Base-by-base conservation (phyloP, 78 protist species). In the Paulinella micropora region DNA sequence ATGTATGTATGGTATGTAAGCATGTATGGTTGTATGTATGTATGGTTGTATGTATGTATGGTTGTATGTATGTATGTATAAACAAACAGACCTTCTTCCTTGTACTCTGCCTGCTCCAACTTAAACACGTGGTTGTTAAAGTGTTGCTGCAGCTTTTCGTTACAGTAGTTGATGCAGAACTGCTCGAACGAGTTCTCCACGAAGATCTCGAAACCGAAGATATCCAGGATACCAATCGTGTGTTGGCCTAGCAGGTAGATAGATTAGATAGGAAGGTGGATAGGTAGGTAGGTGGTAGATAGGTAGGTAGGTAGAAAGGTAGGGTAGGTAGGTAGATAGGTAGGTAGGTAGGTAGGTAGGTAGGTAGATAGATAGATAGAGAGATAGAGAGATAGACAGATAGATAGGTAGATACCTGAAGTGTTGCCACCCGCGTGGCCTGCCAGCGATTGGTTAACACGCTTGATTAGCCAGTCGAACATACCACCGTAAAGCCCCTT, bases 401-500 rank as follows among this genome's bases (percentile, higher is more conserved):
- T n/a, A n/a, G n/a, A n/a, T n/a, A n/a, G n/a, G n/a, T n/a, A n/a
- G n/a, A n/a, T n/a, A n/a, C n/a, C n/a, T n/a, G n/a, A n/a, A n/a
- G n/a, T n/a, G n/a, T n/a, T n/a, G n/a, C n/a, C n/a, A n/a, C n/a
- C n/a, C 35, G 91, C 96, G 39, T n/a, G 23, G 2, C 2, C 3
- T 1, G 9, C 34, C 82, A 87, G 39, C 15, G 26, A 9, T 34
- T 0, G 1, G 82, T 87, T 87, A 36, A 0, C 0, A 2, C 38
- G 9, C 32, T 79, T 51, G 39, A 97, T 96, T 6, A 97, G 77
- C 92, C 86, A 93, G 32, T 85, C 81, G 94, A 97, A 97, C 89
- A 95, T 91, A 37, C 97, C 93, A 84, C 95, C 96, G 93, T 97
- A 97, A 84, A 94, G 79, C 35, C 96, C 96, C 95, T 95, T 97